These are phyloP conservation scores for Neostapfia colusana DNA, from an alignment of 176 grass and related monocot genomes.

Conservation along the genomic window DNA sequence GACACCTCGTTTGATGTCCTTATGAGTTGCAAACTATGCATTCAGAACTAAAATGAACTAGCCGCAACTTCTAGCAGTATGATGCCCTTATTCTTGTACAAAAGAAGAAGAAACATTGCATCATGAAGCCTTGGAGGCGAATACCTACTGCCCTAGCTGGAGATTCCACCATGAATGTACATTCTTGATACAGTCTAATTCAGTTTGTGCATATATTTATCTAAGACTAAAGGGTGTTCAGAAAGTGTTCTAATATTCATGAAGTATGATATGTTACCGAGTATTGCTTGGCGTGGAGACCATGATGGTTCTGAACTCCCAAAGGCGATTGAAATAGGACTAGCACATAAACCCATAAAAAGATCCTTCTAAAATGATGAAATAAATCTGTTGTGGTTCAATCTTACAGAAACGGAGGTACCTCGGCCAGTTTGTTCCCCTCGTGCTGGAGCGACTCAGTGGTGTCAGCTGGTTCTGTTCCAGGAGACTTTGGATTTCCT, in stretches of 20 bases:
- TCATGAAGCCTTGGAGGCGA: background rate
- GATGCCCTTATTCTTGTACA: background rate
- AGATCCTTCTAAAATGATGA: background rate
- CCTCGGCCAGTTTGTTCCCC: constrained; percentile 73
- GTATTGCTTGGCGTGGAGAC: background rate
- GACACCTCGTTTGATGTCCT: background rate
- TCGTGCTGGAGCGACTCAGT: constrained; percentile 45
- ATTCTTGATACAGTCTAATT: background rate
- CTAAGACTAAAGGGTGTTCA: background rate
- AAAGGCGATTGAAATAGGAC: background rate
- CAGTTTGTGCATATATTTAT: background rate
- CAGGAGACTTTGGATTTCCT: constrained; percentile 9
- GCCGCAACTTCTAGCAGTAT: background rate
- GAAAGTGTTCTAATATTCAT: background rate
- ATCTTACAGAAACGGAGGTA: constrained; percentile 12
- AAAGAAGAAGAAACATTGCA: background rate
- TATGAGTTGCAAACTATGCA: background rate
- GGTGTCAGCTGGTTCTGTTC: constrained; percentile 13
- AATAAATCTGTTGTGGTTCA: background rate
- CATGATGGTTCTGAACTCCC: background rate
- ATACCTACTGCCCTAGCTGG: background rate
- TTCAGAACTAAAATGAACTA: background rate
- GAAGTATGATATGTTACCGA: background rate
- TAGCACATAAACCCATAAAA: background rate
- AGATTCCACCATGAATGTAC: background rate